phyloP scores from a whole-genome alignment of 2,329 filamentous ascomycete genomes.

The Colletotrichum tabaci region DNA sequence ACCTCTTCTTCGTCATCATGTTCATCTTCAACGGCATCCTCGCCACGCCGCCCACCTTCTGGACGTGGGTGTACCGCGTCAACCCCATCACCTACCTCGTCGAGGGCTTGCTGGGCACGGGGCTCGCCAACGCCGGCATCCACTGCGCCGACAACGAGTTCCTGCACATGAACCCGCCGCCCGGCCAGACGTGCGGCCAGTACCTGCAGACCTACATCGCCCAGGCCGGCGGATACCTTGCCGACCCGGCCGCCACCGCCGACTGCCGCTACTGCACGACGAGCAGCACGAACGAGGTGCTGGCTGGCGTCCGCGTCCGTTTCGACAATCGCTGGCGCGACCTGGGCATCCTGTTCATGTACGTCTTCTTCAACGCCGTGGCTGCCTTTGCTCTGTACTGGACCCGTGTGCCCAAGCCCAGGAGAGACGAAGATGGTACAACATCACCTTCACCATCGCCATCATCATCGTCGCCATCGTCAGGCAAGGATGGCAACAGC shows the following conservation, averaged over 20 bases:
- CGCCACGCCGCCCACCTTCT: slow-evolving; percentile 80
- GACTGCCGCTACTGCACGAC: slow-evolving; percentile 34
- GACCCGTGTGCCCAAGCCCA: slow-evolving; percentile 62
- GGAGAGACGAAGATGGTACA: slow-evolving; percentile 42
- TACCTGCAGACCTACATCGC: slow-evolving; percentile 68
- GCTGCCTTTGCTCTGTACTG: slow-evolving; percentile 69
- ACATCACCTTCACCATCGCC: neutral
- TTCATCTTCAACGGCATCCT: slow-evolving; percentile 82
- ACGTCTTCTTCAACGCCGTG: slow-evolving; percentile 68
- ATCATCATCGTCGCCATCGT: neutral
- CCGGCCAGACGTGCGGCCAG: slow-evolving; percentile 66
- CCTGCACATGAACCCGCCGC: slow-evolving; percentile 72
- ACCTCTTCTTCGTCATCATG: slow-evolving; percentile 73
- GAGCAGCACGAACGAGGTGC: slow-evolving; percentile 34
- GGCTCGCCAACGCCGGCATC: slow-evolving; percentile 73
- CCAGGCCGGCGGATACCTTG: slow-evolving; percentile 62
- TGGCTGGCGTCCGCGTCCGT: slow-evolving; percentile 53
- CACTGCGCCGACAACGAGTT: slow-evolving; percentile 76
- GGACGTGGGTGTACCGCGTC: slow-evolving; percentile 83
- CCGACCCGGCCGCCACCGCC: slow-evolving; percentile 56
- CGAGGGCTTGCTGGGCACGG: slow-evolving; percentile 74
- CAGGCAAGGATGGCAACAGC: neutral
- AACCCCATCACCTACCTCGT: slow-evolving; percentile 84
- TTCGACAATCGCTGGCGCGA: slow-evolving; percentile 70
- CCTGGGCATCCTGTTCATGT: slow-evolving; percentile 69